A percentile compares a stretch with the other conserved stretches of the same genome.
Evolutionary conservation across 1,284 basidiomycete species (phyloP).

Genomic region (Prillingera fragicola): DNA sequence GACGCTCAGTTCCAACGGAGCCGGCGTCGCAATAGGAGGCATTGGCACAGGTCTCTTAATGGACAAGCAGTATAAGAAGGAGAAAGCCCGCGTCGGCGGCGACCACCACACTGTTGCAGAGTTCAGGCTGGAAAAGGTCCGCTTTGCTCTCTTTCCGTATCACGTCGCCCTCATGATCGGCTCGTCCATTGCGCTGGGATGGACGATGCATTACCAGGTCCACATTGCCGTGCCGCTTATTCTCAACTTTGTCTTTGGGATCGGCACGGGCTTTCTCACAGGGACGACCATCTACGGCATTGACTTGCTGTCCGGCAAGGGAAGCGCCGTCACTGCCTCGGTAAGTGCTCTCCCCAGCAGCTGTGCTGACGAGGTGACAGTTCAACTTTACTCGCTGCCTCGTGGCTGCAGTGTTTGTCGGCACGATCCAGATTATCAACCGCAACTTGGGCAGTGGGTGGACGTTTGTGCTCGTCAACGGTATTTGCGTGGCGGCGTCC

Average conservation of each 20-base stretch:
- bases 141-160: slow-evolving; percentile 26
- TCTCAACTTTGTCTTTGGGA: slow-evolving; percentile 31
- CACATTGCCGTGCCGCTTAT: slow-evolving; percentile 36
- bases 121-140: slow-evolving; percentile 32
- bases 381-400: slow-evolving; percentile 40
- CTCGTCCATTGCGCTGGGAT: slow-evolving; percentile 30
- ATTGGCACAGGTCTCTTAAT: slow-evolving; percentile 31
- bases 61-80: slow-evolving; percentile 29
- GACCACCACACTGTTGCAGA: slow-evolving; percentile 26
- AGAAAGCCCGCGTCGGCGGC: slow-evolving; percentile 29
- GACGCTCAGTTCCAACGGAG: slow-evolving; percentile 29
- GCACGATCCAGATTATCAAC: slow-evolving; percentile 29
- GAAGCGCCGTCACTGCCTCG: slow-evolving; percentile 35
- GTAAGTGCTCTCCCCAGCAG: slow-evolving; percentile 8
- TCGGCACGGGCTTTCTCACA: slow-evolving; percentile 25
- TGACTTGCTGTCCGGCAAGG: slow-evolving; percentile 31
- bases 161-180: slow-evolving; percentile 23
- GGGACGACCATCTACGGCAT: slow-evolving; percentile 28
- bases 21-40: slow-evolving; percentile 28
- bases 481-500: slow-evolving; percentile 24
- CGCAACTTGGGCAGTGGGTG: slow-evolving; percentile 39
- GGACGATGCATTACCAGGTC: slow-evolving; percentile 26
- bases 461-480: slow-evolving; percentile 43
- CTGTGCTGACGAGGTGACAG: slow-evolving; percentile 9
- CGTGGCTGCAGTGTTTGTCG: slow-evolving; percentile 29